A percentile compares a stretch with the other conserved stretches of the same genome.
Evolutionary conservation across 2,329 filamentous ascomycete genomes (phyloP).

Genomic region (Apiospora aurea): DNA sequence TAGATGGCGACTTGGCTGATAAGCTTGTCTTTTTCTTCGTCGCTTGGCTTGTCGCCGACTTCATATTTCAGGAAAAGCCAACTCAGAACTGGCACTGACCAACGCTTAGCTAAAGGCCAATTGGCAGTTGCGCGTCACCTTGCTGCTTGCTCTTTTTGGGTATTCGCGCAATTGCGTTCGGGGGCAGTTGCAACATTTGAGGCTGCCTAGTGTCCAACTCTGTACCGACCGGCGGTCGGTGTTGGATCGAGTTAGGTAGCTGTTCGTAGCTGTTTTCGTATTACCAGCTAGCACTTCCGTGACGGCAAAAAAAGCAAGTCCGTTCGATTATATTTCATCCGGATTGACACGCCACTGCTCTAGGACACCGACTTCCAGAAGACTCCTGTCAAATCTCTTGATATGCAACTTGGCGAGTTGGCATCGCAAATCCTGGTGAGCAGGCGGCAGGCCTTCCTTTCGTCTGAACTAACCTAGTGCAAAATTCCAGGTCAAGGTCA

Average conservation of each 20-base stretch:
- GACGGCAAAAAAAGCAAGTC: neutral
- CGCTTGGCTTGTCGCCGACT: neutral
- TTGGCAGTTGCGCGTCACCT: neutral
- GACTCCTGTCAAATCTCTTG: conserved; percentile 3
- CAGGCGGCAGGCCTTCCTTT: neutral
- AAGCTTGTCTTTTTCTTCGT: neutral
- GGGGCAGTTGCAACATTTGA: neutral
- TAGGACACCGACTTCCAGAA: neutral
- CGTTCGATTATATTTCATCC: neutral
- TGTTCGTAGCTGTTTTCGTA: no score
- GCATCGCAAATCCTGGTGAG: neutral
- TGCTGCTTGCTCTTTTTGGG: neutral
- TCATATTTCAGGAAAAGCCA: neutral
- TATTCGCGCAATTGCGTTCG: neutral
- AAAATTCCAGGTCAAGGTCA: neutral
- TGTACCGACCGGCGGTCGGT: no score
- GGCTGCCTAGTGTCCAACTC: neutral
- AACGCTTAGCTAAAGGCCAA: neutral
- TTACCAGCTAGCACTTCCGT: neutral
- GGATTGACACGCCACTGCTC: neutral
- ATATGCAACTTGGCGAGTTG: neutral
- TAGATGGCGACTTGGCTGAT: neutral
- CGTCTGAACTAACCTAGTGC: neutral
- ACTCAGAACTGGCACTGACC: neutral
- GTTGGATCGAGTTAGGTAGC: no score